Evolutionary conservation across 2,329 filamentous ascomycete species (phyloP).

Genomic region (Dactylellina sp.): DNA sequence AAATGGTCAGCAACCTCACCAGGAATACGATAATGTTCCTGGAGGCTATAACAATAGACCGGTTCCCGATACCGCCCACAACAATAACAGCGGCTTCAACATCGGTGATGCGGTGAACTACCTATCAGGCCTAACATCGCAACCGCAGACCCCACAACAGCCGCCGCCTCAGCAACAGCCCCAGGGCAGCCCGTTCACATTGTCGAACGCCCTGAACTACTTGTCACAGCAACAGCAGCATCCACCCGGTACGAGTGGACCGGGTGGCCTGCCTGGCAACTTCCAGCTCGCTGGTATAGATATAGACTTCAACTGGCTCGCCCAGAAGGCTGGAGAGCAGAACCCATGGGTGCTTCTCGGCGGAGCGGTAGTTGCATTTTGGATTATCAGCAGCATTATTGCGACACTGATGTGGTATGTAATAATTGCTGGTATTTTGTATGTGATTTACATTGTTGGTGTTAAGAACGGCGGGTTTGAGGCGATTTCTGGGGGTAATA

Average conservation of each 20-base stretch:
- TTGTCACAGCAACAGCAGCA: conserved; percentile 22
- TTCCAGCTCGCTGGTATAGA: conserved; percentile 49
- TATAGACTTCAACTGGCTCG: conserved; percentile 51
- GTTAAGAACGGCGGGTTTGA: conserved; percentile 52
- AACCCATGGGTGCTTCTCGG: conserved; percentile 51
- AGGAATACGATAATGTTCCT: conserved; percentile 29
- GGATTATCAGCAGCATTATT: conserved; percentile 50
- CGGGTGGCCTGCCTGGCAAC: conserved; percentile 25
- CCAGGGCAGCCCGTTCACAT: conserved; percentile 41
- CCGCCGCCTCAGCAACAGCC: conserved; percentile 22
- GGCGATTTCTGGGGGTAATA: conserved; percentile 23
- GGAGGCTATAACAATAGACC: conserved; percentile 45
- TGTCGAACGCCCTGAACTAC: conserved; percentile 45
- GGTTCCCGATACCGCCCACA: conserved; percentile 41
- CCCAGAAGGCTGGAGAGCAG: conserved; percentile 46
- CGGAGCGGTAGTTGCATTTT: conserved; percentile 43
- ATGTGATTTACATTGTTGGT: conserved; percentile 51
- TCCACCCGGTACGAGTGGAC: neutral
- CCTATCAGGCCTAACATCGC: conserved; percentile 16
- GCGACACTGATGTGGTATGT: conserved; percentile 52
- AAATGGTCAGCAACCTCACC: conserved; percentile 1
- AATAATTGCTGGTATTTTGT: conserved; percentile 42
- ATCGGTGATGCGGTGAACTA: conserved; percentile 44
- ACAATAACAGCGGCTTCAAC: conserved; percentile 33
- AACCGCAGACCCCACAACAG: conserved; percentile 4